Percentiles rank a stretch among this genome's conserved stretches.
Conservation (phyloP, 2,329 filamentous ascomycete species). For the Microsporum audouinii region DNA sequence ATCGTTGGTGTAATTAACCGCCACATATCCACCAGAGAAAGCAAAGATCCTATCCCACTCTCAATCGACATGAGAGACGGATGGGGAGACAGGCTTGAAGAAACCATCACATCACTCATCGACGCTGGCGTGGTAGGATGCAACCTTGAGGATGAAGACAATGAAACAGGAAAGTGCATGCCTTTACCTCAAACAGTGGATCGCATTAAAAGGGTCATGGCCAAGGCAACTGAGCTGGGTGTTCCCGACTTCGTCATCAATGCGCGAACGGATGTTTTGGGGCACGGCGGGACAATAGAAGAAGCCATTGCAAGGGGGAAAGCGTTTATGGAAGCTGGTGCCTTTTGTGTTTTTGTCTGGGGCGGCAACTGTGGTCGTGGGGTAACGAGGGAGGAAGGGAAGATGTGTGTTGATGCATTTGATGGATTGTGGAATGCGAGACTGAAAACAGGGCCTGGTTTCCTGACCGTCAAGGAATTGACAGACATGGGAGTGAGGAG, state of each 20-base stretch:
- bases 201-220: conserved; percentile 35
- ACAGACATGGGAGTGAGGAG: conserved; percentile 10
- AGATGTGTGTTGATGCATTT: conserved; percentile 36
- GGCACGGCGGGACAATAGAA: conserved; percentile 25
- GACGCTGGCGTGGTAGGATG: conserved; percentile 40
- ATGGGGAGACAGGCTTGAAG: conserved; percentile 37
- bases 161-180: conserved; percentile 25
- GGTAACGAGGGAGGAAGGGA: conserved; percentile 35
- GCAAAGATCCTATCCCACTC: conserved; percentile 28
- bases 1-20: conserved; percentile 34
- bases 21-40: background rate
- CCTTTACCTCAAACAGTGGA: conserved; percentile 33
- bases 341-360: conserved; percentile 47
- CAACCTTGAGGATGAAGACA: conserved; percentile 45
- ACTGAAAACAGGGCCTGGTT: conserved; percentile 9
- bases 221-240: conserved; percentile 34
- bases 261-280: conserved; percentile 44
- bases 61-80: conserved; percentile 48
- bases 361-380: conserved; percentile 33
- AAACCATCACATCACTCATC: conserved; percentile 34
- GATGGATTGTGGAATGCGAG: conserved; percentile 29
- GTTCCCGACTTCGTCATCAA: conserved; percentile 44
- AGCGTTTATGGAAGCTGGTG: conserved; percentile 43
- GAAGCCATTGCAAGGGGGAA: conserved; percentile 42
- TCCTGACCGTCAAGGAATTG: conserved; percentile 9